A percentile compares a stretch with the other conserved stretches of the same genome.
Evolutionary conservation across 2,329 filamentous ascomycete genomes (phyloP).

Genomic region (Cercospora sesami): DNA sequence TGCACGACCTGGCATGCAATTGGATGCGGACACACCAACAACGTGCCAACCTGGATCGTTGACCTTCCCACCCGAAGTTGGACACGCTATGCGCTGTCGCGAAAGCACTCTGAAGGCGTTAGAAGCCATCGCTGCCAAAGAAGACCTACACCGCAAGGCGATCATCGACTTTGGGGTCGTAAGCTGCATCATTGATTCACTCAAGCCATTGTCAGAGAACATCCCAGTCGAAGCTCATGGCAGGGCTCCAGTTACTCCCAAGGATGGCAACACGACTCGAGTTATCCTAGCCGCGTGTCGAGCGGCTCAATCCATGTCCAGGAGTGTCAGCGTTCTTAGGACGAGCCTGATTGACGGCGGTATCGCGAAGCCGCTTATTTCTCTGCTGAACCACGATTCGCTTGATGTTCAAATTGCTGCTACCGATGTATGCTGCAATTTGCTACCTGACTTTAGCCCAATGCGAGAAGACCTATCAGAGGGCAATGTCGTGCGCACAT

Average conservation of each 20-base stretch:
- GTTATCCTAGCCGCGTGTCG: constrained; percentile 86
- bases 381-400: constrained; percentile 71
- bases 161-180: constrained; percentile 81
- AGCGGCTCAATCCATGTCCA: constrained; percentile 74
- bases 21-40: constrained; percentile 16
- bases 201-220: constrained; percentile 58
- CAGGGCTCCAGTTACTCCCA: constrained; percentile 42
- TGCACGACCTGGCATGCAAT: constrained; percentile 38
- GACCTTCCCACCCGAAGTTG: constrained; percentile 62
- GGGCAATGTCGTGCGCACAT: constrained; percentile 69
- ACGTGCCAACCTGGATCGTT: constrained; percentile 56
- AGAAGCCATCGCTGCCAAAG: constrained; percentile 76
- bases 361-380: constrained; percentile 74
- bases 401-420: constrained; percentile 82
- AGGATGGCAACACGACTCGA: constrained; percentile 73
- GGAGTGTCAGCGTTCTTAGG: constrained; percentile 79
- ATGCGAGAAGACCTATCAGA: constrained; percentile 80
- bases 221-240: constrained; percentile 27
- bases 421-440: constrained; percentile 78
- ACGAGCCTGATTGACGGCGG: constrained; percentile 86
- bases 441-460: constrained; percentile 85
- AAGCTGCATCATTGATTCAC: constrained; percentile 78
- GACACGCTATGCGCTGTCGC: constrained; percentile 72
- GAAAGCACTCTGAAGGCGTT: constrained; percentile 76
- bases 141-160: constrained; percentile 79